Evolutionary conservation across 2,329 filamentous ascomycete species (phyloP), one percentile per base, ranked within the genome.

Genomic region (Cyphellophora attinorum): DNA sequence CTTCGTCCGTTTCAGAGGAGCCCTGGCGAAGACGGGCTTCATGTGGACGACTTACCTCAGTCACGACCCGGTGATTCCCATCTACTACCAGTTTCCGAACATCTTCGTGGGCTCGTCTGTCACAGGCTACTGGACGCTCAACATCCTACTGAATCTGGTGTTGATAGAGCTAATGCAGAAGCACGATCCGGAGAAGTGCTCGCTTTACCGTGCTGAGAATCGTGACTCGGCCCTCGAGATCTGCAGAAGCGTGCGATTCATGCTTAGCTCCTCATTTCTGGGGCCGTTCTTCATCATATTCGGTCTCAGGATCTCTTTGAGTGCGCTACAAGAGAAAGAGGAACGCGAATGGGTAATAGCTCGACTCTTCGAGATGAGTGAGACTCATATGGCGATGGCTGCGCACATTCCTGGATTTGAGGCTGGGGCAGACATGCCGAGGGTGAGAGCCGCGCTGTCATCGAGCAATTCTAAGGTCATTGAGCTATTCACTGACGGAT

Each of bases 271-370:
- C 4, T 49, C 44, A 3, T 50, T 50, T 28, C 39, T 46, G 3
- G 47, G 47, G 11, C 47, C 47, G 3, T 50, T 49, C 30, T 47
- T 45, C 35, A 33, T 45, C 32, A 47, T 41, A 16, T 50, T 49
- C 30, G 47, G 39, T 27, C 31, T 50, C 10, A 37, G 47, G 19
- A 29, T 47, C 1, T 45, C 42, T 29, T 32, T 50, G 30, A 27
- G 43, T 23, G 38, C 44, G 6, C 43, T 50, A 23, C 42, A 47
- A 27, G 40, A 39, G 5, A 40, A 39, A 5, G 19, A 18, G 10
- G 42, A 49, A 29, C 35, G 40, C 16, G 37, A 39, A 14, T 50
- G 47, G 47, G 45, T 48, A 2, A 11, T 46, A 10, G 33, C 30
- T 10, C 45, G 45, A 27, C 35, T 50, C 10, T 35, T 18, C 5